Evolutionary conservation across 148 eudicot species (phyloP).

Genomic region (Simmondsia chinensis): DNA sequence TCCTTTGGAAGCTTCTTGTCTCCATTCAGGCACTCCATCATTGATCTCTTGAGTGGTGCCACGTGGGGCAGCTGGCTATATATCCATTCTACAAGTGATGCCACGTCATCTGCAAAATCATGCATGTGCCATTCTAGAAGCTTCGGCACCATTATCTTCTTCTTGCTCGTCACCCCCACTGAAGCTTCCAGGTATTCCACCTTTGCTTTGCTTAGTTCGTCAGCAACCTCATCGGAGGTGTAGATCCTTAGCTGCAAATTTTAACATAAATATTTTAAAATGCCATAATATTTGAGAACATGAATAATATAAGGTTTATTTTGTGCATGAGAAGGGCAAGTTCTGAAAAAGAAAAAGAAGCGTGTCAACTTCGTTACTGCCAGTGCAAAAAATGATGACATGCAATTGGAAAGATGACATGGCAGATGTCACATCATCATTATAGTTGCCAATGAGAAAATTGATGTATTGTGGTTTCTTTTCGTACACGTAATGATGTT

Average conservation of each 20-base stretch:
- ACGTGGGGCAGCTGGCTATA: conserved; percentile 78
- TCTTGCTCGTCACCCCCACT: conserved; percentile 67
- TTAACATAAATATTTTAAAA: too few species aligned
- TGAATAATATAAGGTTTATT: too few species aligned
- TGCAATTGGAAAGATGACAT: not conserved
- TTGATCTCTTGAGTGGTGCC: conserved; percentile 49
- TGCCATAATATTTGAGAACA: too few species aligned
- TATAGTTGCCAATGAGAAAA: too few species aligned
- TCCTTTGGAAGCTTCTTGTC: conserved; percentile 40
- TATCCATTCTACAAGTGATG: conserved; percentile 84
- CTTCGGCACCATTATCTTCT: conserved; percentile 72
- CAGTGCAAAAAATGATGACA: too few species aligned
- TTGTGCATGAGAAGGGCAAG: too few species aligned
- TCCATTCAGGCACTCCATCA: conserved; percentile 73
- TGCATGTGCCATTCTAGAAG: conserved; percentile 88
- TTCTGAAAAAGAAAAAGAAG: too few species aligned
- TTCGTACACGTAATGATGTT: too few species aligned
- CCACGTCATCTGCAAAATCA: conserved; percentile 93
- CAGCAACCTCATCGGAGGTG: conserved; percentile 58
- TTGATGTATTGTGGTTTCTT: too few species aligned
- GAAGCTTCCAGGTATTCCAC: conserved; percentile 87
- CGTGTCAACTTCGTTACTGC: too few species aligned
- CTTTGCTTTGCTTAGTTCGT: conserved; percentile 73
- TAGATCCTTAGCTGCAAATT: conserved; percentile 63
- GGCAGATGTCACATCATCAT: too few species aligned